Conservation (phyloP, 257 asterid genomes). For the Nicotiana otophora region DNA sequence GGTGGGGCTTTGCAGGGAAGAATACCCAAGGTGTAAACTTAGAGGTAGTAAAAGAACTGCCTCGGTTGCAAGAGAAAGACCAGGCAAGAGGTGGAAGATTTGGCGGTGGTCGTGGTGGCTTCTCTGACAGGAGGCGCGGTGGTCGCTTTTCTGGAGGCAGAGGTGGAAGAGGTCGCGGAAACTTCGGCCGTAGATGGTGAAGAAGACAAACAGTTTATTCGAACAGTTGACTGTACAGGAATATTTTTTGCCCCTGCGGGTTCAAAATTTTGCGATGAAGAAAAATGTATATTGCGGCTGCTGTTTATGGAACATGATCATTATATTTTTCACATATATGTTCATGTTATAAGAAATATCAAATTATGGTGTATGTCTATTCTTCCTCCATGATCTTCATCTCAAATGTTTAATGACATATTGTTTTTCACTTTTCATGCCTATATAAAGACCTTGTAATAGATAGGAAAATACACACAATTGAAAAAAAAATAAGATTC, state of each 20-base stretch:
- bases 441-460: too few relatives aligned
- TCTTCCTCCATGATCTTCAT: too few relatives aligned
- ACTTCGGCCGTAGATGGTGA: conserved; percentile 50
- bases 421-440: too few relatives aligned
- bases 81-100: conserved; percentile 43
- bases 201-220: not conserved
- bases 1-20: conserved; percentile 39
- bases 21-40: conserved; percentile 62
- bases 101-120: conserved; percentile 33
- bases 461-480: too few relatives aligned
- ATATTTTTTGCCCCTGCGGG: not conserved
- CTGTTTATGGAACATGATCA: not conserved
- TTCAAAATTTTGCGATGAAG: conserved; percentile 8
- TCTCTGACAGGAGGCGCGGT: conserved; percentile 30
- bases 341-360: not conserved
- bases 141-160: conserved; percentile 26
- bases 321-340: not conserved
- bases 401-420: too few relatives aligned
- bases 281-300: conserved; percentile 1
- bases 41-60: conserved; percentile 55
- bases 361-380: too few relatives aligned
- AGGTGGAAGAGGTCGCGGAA: conserved; percentile 36
- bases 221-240: not conserved
- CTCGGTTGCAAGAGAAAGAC: conserved; percentile 69
- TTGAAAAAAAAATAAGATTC: too few relatives aligned